phyloP scores from a whole-genome alignment of 441 rosid species.

The Populus tomentosa region DNA sequence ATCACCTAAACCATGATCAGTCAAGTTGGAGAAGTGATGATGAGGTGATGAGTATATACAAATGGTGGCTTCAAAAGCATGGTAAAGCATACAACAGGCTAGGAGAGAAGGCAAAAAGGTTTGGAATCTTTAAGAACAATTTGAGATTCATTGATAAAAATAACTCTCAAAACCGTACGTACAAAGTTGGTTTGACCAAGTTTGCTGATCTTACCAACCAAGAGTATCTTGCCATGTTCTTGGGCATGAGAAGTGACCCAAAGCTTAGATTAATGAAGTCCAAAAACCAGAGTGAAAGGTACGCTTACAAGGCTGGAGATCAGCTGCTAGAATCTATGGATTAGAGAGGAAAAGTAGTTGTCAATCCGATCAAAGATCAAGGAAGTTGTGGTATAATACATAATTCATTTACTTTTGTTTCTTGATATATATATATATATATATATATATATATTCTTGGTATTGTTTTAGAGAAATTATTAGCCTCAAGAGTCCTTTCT shows the following conservation, averaged over 20 bases:
- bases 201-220: conserved; percentile 81
- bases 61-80: conserved; percentile 62
- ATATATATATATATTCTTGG: no score
- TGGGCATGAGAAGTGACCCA: conserved; percentile 46
- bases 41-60: conserved; percentile 54
- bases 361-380: conserved; percentile 69
- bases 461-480: no score
- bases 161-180: conserved; percentile 45
- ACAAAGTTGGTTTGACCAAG: conserved; percentile 59
- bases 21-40: conserved; percentile 43
- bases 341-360: conserved; percentile 74
- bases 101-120: conserved; percentile 61
- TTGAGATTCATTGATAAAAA: conserved; percentile 69
- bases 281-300: conserved; percentile 45
- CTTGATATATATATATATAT: not conserved
- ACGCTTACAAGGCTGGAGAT: conserved; percentile 45
- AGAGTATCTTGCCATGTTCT: conserved; percentile 48
- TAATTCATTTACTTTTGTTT: not conserved
- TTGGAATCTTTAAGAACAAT: conserved; percentile 69
- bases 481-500: no score
- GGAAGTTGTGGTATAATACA: conserved; percentile 58
- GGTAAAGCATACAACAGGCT: conserved; percentile 53
- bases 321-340: conserved; percentile 56
- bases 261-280: conserved; percentile 22
- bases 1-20: conserved; percentile 27